Evolutionary conservation across 768 basidiomycete genomes (phyloP).

Genomic region (Mycena floridula): DNA sequence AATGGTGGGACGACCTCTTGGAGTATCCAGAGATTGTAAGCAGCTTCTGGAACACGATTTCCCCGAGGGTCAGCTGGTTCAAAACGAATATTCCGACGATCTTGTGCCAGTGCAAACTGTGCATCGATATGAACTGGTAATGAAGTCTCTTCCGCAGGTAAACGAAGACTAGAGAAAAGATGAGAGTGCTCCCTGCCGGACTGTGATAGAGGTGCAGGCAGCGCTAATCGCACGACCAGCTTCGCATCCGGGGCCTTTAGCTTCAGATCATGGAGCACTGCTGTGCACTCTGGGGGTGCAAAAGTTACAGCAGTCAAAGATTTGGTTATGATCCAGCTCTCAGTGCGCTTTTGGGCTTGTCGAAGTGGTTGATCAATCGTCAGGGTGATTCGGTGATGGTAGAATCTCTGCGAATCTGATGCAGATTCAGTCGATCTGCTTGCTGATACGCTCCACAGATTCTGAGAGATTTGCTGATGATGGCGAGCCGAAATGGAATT

Average conservation of each 20-base stretch:
- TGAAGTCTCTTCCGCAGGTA: slow-evolving; percentile 13
- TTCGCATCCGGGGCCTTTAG: neutral
- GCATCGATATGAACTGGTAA: slow-evolving; percentile 16
- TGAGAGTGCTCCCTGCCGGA: no score
- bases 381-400: no score
- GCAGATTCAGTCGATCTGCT: neutral
- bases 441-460: neutral
- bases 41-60: slow-evolving; percentile 4
- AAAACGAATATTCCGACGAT: slow-evolving; percentile 14
- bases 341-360: no score
- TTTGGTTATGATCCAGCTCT: neutral
- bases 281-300: neutral
- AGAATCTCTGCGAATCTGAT: no score
- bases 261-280: neutral
- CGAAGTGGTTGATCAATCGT: no score
- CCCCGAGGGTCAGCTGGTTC: slow-evolving; percentile 11
- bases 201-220: neutral
- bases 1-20: slow-evolving; percentile 10
- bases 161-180: slow-evolving; percentile 15
- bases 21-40: slow-evolving; percentile 17
- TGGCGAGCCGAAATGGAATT: neutral
- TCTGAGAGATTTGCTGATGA: neutral
- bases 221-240: neutral
- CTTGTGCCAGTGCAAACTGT: slow-evolving; percentile 14
- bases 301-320: neutral